A percentile compares a stretch with the other conserved stretches of the same genome.
phyloP scores from a whole-genome alignment of 345 rosid genomes.

The Rhodomyrtus tomentosa region DNA sequence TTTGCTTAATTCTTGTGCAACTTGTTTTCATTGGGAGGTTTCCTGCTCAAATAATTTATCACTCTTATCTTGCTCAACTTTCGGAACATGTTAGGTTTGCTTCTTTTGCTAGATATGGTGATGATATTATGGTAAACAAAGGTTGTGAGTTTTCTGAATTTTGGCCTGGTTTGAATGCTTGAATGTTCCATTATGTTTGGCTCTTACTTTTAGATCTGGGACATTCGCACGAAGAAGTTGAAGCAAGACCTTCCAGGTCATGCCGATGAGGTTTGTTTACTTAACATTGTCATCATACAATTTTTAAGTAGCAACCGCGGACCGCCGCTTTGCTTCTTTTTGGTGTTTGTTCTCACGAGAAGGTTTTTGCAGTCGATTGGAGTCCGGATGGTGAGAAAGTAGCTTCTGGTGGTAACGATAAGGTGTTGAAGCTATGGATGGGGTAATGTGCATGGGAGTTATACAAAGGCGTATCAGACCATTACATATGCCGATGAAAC shows the following conservation, averaged over 20 bases:
- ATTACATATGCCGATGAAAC: neutral
- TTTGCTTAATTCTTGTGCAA: neutral
- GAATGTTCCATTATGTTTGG: neutral
- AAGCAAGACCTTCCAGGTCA: constrained; percentile 98
- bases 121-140: neutral
- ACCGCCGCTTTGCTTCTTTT: neutral
- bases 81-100: neutral
- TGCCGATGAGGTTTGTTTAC: constrained; percentile 63
- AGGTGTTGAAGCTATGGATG: constrained; percentile 90
- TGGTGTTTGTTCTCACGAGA: neutral
- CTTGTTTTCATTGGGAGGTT: neutral
- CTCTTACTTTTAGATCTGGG: constrained; percentile 54
- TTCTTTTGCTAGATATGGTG: neutral
- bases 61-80: neutral
- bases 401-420: constrained; percentile 88
- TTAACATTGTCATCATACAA: neutral
- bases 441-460: constrained; percentile 27
- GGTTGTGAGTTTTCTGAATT: neutral
- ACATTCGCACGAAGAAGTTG: constrained; percentile 57
- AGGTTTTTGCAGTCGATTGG: constrained; percentile 97
- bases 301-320: neutral
- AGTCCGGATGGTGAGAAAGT: constrained; percentile 99
- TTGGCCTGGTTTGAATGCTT: neutral
- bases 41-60: neutral
- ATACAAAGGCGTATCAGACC: neutral